These are phyloP conservation scores for Phytophthora europaea DNA, from an alignment of 352 stramenopile species.

Conservation along the genomic window DNA sequence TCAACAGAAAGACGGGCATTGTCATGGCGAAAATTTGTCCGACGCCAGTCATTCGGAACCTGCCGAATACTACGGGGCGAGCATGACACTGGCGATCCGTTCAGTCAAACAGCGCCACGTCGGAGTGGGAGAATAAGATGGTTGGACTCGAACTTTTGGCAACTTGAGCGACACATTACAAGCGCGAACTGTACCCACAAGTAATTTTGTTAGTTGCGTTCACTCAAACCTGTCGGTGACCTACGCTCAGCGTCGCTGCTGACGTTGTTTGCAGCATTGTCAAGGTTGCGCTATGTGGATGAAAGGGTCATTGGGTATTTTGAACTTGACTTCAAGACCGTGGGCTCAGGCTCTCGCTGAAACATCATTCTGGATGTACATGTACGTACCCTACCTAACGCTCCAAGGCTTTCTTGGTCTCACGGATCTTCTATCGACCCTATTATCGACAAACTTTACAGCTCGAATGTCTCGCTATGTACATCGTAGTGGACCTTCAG, in stretches of 20 bases:
- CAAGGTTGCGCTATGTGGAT: too few relatives aligned
- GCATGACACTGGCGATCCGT: slow-evolving; percentile 17
- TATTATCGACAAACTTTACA: slow-evolving; percentile 33
- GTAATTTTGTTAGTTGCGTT: slow-evolving; percentile 4
- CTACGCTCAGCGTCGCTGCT: neutral
- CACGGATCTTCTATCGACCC: neutral
- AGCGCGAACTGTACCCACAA: slow-evolving; percentile 10
- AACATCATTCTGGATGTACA: neutral
- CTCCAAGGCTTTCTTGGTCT: neutral
- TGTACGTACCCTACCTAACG: neutral
- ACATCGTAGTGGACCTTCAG: slow-evolving; percentile 58
- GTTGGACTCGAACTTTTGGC: slow-evolving; percentile 4
- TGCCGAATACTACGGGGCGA: slow-evolving; percentile 7
- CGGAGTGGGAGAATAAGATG: slow-evolving; percentile 5
- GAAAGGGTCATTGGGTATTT: neutral
- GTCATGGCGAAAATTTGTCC: slow-evolving; percentile 1
- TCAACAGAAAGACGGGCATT: neutral
- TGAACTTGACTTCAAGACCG: slow-evolving; percentile 21
- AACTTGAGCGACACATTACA: neutral
- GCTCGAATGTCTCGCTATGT: slow-evolving; percentile 46
- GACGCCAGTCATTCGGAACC: slow-evolving; percentile 15
- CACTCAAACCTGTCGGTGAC: neutral
- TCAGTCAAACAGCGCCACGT: slow-evolving; percentile 2
- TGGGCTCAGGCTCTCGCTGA: neutral
- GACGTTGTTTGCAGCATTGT: too few relatives aligned